Conservation (phyloP, 768 basidiomycete genomes). For the Coprinopsis strossmayeri region DNA sequence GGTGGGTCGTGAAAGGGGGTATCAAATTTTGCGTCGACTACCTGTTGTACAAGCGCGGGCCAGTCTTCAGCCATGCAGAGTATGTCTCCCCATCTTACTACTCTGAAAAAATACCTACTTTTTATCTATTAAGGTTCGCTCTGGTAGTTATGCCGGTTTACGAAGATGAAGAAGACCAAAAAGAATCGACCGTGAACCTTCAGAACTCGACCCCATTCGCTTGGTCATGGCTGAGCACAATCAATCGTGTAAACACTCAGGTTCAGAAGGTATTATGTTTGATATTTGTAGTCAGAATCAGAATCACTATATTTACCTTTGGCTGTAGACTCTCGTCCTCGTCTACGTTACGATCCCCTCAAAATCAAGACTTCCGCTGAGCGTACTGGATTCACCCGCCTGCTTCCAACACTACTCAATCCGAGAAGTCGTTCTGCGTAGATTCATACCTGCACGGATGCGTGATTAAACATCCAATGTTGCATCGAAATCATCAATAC, state of each 20-base stretch:
- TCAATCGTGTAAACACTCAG: conserved; percentile 94
- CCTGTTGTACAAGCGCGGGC: conserved; percentile 89
- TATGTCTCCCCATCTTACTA: too few species aligned
- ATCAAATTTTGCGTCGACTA: conserved; percentile 98
- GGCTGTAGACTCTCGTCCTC: conserved; percentile 91
- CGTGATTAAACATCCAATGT: too few species aligned
- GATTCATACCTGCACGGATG: conserved; percentile 92
- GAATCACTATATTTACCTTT: too few species aligned
- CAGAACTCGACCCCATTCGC: conserved; percentile 67
- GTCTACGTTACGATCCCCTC: conserved; percentile 93
- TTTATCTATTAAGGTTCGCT: conserved; percentile 58
- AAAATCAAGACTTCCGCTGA: conserved; percentile 42
- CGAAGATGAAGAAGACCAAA: conserved; percentile 70
- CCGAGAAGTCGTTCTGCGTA: conserved; percentile 73
- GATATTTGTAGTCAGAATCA: too few species aligned
- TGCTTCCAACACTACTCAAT: conserved; percentile 74
- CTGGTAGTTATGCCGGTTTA: conserved; percentile 89
- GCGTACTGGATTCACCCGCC: conserved; percentile 60
- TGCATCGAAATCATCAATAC: too few species aligned
- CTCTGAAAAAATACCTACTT: too few species aligned
- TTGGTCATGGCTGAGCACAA: conserved; percentile 96
- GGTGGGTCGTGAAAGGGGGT: conserved; percentile 94
- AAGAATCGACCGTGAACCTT: conserved; percentile 54
- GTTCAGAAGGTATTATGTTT: conserved; percentile 90
- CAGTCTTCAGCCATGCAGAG: conserved; percentile 95